A percentile compares a stretch with the other conserved stretches of the same genome.
These are phyloP conservation scores for Marasmius tenuissimus DNA, from an alignment of 1,284 basidiomycete species.

Conservation along the genomic window DNA sequence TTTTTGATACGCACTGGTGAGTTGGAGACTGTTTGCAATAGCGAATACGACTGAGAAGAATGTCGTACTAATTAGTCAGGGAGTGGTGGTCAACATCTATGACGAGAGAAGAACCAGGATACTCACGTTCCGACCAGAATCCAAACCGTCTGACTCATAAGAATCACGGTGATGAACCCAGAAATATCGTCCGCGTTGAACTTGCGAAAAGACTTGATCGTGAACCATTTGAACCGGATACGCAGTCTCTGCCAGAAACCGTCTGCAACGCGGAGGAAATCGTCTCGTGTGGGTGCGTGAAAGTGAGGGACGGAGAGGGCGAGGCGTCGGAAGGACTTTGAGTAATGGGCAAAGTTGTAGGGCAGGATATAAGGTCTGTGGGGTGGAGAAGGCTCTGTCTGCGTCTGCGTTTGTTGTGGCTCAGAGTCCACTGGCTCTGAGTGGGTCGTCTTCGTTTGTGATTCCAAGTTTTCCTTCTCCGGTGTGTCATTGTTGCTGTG, in stretches of 20 bases:
- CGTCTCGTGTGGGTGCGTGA: constrained; percentile 84
- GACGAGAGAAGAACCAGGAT: neutral
- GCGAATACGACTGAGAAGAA: constrained; percentile 95
- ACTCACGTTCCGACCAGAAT: constrained; percentile 92
- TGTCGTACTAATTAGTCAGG: constrained; percentile 67
- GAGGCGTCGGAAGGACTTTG: constrained; percentile 76
- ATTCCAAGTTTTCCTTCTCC: neutral
- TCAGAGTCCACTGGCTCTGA: neutral
- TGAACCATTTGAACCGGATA: constrained; percentile 98
- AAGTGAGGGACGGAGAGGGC: constrained; percentile 74
- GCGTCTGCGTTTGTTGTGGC: neutral
- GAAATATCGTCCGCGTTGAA: constrained; percentile 98
- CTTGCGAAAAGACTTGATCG: constrained; percentile 91
- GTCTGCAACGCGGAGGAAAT: constrained; percentile 84
- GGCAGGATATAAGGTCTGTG: constrained; percentile 16
- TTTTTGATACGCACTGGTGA: constrained; percentile 64
- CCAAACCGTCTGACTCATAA: constrained; percentile 94
- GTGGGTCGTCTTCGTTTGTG: neutral
- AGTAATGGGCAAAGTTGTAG: constrained; percentile 67
- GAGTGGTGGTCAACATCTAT: neutral
- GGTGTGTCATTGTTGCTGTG: too few species aligned
- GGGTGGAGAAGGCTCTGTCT: neutral
- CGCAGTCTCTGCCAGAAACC: constrained; percentile 89
- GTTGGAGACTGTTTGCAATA: constrained; percentile 84
- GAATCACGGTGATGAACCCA: constrained; percentile 93